Conservation (phyloP, 2,329 filamentous ascomycete genomes). For the Ascochyta clinopodiicola region DNA sequence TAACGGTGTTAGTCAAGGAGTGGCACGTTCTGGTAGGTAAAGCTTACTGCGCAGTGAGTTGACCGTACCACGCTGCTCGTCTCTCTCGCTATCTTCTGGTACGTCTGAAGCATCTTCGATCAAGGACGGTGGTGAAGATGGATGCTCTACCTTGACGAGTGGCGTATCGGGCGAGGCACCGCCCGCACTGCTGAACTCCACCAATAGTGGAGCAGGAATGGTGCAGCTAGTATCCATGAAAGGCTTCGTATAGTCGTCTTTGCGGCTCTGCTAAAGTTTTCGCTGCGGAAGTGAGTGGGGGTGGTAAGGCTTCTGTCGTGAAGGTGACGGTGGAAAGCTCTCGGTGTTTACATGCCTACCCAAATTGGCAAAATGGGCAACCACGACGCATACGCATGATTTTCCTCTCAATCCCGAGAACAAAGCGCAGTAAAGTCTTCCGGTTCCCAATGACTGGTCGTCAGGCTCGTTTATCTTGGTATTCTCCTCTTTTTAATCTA, state of each 20-base stretch:
- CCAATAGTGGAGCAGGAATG: background rate
- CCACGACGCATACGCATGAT: background rate
- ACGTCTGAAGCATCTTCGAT: background rate
- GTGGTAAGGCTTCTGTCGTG: background rate
- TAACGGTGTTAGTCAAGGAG: background rate
- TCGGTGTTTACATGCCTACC: constrained; percentile 2
- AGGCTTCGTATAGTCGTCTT: background rate
- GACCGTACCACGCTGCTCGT: background rate
- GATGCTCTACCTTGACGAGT: background rate
- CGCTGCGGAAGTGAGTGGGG: background rate
- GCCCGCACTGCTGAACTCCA: background rate
- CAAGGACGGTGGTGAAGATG: constrained; percentile 11
- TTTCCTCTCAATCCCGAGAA: background rate
- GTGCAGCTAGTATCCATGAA: background rate
- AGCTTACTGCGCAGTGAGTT: constrained; percentile 7
- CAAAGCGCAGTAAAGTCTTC: too few relatives aligned
- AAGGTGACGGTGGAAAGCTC: background rate
- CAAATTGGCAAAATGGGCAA: background rate
- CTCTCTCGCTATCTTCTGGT: background rate
- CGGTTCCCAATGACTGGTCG: too few relatives aligned
- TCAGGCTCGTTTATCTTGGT: too few relatives aligned
- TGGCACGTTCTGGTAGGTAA: too few relatives aligned
- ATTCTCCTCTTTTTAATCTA: too few relatives aligned
- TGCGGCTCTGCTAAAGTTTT: background rate
- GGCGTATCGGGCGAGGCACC: background rate